Evolutionary conservation across 2,329 filamentous ascomycete species (phyloP), one percentile per base, ranked within the genome.

Genomic region (Parasarocladium wereldwijsianum): DNA sequence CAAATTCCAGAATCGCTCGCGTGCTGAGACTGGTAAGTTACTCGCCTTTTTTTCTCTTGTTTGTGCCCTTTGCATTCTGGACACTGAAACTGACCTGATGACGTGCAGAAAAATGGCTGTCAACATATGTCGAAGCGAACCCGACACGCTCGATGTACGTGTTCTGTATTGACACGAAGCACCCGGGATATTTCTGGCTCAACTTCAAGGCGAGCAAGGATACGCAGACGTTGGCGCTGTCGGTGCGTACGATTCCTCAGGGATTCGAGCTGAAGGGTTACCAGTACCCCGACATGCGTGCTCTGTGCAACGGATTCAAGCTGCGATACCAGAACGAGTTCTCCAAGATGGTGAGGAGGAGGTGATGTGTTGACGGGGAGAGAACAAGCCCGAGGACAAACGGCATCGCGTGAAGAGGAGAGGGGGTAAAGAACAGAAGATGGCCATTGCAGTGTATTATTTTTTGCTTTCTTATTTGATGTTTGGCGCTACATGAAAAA

Each of bases 241-340:
- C 75, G 5, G 83, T 98, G 39, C 86, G 90, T 43, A 76, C 94
- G 21, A 80, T 96, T 12, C 90, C 90, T 3, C 81, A 92, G 44
- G 90, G 83, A 5, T 98, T 87, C 48, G 85, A 96, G 59, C 66
- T 98, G 44, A 75, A 85, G 56, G 81, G 80, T 41, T 80, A 81
- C 41, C 71, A 78, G 31, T 98, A 98, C 50, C 87, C 90, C 1
- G 86, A 96, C 45, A 93, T 96, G 81, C 70, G 79, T 41, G 84
- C 85, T 28, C 62, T 98, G 38, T 93, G 87, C 64, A 98, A 98
- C 57, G 90, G 87, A 5, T 96, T 96, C 66, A 96, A 96, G 65
- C 55, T 87, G 46, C 64, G 86, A 32, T 85, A 69, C 46, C 65
- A 70, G 44, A 69, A 61, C 38, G 68, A 73, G 49, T 61, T 85